Evolutionary conservation across 176 grass and related monocot genomes (phyloP), one percentile per base, ranked within the genome.

Genomic region (Cenchrus americanus): DNA sequence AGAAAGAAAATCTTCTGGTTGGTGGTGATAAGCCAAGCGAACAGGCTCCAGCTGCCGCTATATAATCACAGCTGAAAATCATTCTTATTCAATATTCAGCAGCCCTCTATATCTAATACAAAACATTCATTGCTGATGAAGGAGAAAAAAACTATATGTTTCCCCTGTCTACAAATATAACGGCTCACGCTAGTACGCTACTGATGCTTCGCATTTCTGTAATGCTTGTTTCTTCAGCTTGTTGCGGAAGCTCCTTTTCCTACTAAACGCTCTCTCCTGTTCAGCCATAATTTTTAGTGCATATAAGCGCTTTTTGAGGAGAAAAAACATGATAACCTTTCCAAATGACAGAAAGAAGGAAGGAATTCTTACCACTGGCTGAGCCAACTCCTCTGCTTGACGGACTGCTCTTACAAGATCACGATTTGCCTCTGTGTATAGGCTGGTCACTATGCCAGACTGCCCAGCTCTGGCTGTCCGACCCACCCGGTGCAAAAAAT

Each of bases 181-280:
- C 14, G 18, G 27, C 23, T 34, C 27, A 17, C 18, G 14, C 43
- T 26, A 76, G 1, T 8, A 17, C 18, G 14, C 43, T 26, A 76
- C 2, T 8, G 77, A 71, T 6, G 50, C 46, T 83, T 76, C 79
- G 0, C 73, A 68, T 73, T 44, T 72, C 4, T 48, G 79, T 19
- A 86, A 23, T 23, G 87, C 91, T 92, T 86, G 90, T 61, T 95
- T 97, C 80, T 92, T 98, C 69, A 98, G 63, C 64, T 95, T 98
- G 77, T 95, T 98, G 75, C 96, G 91, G 79, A 98, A 98, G 85
- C 96, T 98, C 70, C 96, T 98, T 93, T 98, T 98, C 71, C 96
- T 87, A 66, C 96, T 98, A 81, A 98, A 98, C 14, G 93, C 89
- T 53, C 89, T 85, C 83, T 98, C 96, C 96, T 92, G 87, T 54